These are phyloP conservation scores for Sarocladium brachiariae DNA, from an alignment of 2,329 filamentous ascomycete genomes.

Conservation along the genomic window DNA sequence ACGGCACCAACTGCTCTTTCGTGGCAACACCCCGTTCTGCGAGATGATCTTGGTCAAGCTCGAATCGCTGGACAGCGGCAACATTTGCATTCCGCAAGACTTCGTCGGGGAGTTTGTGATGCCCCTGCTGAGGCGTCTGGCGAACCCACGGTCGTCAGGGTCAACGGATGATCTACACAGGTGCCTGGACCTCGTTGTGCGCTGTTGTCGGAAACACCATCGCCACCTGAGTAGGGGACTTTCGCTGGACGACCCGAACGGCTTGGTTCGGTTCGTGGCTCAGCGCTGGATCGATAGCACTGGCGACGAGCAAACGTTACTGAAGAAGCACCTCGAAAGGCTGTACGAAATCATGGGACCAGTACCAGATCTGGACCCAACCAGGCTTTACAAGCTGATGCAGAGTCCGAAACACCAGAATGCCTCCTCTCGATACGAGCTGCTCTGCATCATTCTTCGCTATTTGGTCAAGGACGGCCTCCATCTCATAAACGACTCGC, in stretches of 20 bases:
- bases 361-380: no score
- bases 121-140: background rate
- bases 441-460: no score
- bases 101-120: background rate
- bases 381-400: no score
- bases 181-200: background rate
- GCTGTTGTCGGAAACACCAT: background rate
- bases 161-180: background rate
- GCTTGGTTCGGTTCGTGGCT: no score
- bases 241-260: background rate
- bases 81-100: background rate
- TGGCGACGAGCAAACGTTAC: no score
- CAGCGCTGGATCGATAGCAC: no score
- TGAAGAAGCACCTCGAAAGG: no score
- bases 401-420: no score
- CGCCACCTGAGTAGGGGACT: background rate
- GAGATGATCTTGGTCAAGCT: background rate
- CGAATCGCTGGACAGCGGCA: background rate
- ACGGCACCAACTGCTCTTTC: background rate
- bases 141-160: background rate
- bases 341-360: no score
- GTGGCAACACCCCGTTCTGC: background rate
- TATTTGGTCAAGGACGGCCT: background rate
- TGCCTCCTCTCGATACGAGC: no score
- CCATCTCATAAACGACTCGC: background rate